Conservation (phyloP, 257 asterid species). For the Solanum habrochaites region DNA sequence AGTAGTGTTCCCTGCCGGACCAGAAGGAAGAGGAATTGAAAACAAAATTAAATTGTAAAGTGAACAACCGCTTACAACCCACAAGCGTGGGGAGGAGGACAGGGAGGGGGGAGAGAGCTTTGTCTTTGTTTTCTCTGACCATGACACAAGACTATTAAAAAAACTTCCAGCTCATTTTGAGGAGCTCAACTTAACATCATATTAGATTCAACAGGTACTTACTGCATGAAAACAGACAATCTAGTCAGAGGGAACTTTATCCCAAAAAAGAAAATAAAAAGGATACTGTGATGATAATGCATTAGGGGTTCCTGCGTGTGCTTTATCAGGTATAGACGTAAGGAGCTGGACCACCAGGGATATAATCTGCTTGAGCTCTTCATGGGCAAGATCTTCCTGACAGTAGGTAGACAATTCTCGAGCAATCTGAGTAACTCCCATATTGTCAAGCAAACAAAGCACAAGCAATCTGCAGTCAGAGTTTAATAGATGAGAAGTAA, state of each 20-base stretch:
- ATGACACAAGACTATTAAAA: neutral
- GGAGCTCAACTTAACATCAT: neutral
- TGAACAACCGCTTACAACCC: neutral
- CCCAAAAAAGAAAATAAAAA: conserved; percentile 7
- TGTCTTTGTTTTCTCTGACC: neutral
- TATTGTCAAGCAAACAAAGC: conserved; percentile 68
- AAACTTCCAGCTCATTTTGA: neutral
- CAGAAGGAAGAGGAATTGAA: neutral
- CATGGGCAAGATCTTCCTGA: conserved; percentile 34
- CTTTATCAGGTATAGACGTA: conserved; percentile 91
- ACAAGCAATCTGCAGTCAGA: conserved; percentile 52
- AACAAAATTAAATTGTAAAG: neutral
- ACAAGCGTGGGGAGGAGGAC: neutral
- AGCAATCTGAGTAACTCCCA: conserved; percentile 36
- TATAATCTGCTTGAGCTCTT: conserved; percentile 41
- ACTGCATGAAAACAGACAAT: neutral
- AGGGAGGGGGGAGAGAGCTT: neutral
- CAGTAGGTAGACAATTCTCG: conserved; percentile 36
- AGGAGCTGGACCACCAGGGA: conserved; percentile 57
- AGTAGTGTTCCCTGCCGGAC: neutral
- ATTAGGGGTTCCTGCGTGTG: conserved; percentile 55
- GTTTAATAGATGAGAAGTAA: neutral
- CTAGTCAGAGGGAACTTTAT: neutral
- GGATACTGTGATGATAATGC: conserved; percentile 85
- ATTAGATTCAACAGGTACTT: neutral